These are phyloP conservation scores for Taphrina flavorubra DNA, from an alignment of 1,139 yeast genomes.

Conservation along the genomic window DNA sequence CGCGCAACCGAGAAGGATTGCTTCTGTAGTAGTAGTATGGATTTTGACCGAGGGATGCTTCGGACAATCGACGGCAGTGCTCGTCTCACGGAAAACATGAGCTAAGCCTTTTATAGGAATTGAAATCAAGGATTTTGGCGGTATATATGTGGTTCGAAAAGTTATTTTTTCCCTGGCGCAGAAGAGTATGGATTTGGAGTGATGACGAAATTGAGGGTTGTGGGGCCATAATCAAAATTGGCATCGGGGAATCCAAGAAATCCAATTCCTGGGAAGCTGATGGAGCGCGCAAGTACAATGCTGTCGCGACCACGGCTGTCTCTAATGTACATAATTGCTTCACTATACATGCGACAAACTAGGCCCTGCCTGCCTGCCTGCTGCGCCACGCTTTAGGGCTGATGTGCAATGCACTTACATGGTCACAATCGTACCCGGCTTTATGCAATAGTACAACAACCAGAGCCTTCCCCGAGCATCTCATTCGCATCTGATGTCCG, in stretches of 20 bases:
- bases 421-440: background rate
- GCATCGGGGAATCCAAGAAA: background rate
- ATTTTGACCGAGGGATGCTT: background rate
- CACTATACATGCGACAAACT: too few species aligned
- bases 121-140: too few species aligned
- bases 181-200: background rate
- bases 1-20: background rate
- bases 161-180: background rate
- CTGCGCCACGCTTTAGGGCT: background rate
- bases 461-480: slow-evolving; percentile 9
- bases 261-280: too few species aligned
- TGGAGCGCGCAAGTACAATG: too few species aligned
- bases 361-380: too few species aligned
- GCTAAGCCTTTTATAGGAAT: too few species aligned
- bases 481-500: slow-evolving; percentile 2
- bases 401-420: background rate
- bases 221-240: slow-evolving; percentile 12
- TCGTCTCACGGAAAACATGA: slow-evolving; percentile 12
- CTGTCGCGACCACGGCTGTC: too few species aligned
- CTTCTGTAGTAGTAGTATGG: background rate
- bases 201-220: background rate
- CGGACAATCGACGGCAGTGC: background rate
- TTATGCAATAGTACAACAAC: slow-evolving; percentile 12
- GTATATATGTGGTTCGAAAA: background rate
- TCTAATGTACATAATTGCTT: too few species aligned